phyloP scores from a whole-genome alignment of 1,284 basidiomycete species.

The Puccinia coronata region DNA sequence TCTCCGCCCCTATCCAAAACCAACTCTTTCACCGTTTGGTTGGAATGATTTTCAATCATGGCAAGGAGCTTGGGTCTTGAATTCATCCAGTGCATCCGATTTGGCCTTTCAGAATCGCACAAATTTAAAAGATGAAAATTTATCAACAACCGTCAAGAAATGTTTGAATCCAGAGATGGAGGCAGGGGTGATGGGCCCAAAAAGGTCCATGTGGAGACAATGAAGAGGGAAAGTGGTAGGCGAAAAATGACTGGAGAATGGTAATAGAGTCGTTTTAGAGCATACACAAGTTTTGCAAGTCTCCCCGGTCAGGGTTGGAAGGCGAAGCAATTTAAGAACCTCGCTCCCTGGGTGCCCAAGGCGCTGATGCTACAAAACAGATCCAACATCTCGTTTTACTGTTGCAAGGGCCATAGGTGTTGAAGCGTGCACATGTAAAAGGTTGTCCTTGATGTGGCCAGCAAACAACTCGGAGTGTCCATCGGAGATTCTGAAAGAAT shows the following conservation, averaged over 20 bases:
- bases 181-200: neutral
- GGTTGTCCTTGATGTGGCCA: neutral
- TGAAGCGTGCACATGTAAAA: neutral
- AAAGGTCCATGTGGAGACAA: neutral
- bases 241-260: constrained; percentile 1
- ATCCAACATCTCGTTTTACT: neutral
- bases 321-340: neutral
- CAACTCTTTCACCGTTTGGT: neutral
- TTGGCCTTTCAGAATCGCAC: constrained; percentile 6
- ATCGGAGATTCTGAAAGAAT: neutral
- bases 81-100: neutral
- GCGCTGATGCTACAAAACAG: neutral
- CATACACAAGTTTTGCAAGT: neutral
- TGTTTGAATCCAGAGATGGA: constrained; percentile 10
- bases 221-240: neutral
- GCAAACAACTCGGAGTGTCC: neutral
- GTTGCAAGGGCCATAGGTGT: neutral
- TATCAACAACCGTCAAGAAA: constrained; percentile 13
- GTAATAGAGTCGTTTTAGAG: neutral
- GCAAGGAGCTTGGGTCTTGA: neutral
- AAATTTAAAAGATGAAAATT: constrained; percentile 20
- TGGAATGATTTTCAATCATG: neutral
- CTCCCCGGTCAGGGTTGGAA: neutral
- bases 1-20: constrained; percentile 58
- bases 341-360: neutral